These are phyloP conservation scores for Debaryomyces singareniensis DNA, from an alignment of 1,139 yeast species.

Conservation along the genomic window DNA sequence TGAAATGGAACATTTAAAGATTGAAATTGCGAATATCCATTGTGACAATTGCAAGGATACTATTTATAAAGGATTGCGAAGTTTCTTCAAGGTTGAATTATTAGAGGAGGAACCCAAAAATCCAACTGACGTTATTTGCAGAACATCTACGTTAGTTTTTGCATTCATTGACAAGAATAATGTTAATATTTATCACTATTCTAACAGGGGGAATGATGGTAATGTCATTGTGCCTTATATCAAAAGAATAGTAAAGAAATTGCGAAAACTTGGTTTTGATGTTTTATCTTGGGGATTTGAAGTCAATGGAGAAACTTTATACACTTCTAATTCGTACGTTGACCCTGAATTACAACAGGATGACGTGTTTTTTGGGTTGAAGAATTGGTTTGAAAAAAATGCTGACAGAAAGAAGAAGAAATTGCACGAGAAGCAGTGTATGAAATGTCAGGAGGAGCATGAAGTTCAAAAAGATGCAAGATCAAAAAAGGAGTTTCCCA, in stretches of 20 bases:
- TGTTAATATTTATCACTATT: conserved; percentile 15
- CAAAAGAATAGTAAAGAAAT: conserved; percentile 17
- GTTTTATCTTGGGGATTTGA: conserved; percentile 28
- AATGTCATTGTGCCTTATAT: conserved; percentile 9
- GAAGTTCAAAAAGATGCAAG: conserved; percentile 1
- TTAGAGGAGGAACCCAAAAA: conserved; percentile 4
- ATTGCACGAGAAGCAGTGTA: conserved; percentile 27
- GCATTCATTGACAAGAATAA: conserved; percentile 9
- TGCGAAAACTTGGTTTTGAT: conserved; percentile 25
- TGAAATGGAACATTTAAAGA: conserved; percentile 24
- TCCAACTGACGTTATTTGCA: background rate
- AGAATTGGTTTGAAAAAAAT: conserved; percentile 8
- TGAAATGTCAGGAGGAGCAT: conserved; percentile 22
- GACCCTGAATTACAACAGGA: conserved; percentile 5
- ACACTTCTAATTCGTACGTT: conserved; percentile 9
- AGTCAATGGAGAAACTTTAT: conserved; percentile 11
- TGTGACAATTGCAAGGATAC: conserved; percentile 44
- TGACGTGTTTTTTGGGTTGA: conserved; percentile 12
- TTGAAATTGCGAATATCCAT: conserved; percentile 41
- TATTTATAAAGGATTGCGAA: conserved; percentile 15
- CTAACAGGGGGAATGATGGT: conserved; percentile 2
- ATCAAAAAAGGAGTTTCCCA: conserved; percentile 1
- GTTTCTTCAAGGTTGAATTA: conserved; percentile 7
- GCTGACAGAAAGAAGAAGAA: conserved; percentile 8
- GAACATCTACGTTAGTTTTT: conserved; percentile 12